Evolutionary conservation across 2,329 filamentous ascomycete genomes (phyloP), one percentile per base, ranked within the genome.

Genomic region (Bipolaris sorokiniana): DNA sequence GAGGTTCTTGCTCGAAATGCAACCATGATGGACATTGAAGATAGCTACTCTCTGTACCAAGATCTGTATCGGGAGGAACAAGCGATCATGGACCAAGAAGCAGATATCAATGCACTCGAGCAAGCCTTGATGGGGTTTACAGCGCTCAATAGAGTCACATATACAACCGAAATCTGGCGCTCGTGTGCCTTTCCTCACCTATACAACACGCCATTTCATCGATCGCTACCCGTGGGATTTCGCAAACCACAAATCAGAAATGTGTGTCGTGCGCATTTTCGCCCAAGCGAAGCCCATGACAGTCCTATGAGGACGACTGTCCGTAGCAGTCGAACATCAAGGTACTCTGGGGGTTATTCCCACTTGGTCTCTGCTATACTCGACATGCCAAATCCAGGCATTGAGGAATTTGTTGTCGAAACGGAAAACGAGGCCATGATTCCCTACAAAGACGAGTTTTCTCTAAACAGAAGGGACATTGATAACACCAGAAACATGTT

Each of bases 141-240:
- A 0, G 66, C 64, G 2, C 62, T 82, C 2, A 68, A 54, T 33
- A 72, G 70, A 41, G 62, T 82, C 7, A 78, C 68, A 0, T 54
- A 82, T 11, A 80, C 79, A 3, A 75, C 74, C 6, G 75, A 77
- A 1, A 66, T 77, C 0, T 79, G 81, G 58, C 77, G 77, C 0
- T 63, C 63, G 10, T 63, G 67, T 41, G 54, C 74, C 0, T 72
- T 74, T n/a, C 47, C 54, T 0, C 79, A 79, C 0, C 54, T 73
- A 0, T 81, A 81, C 48, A 58, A 77, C 18, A 81, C 79, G 0
- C 79, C 79, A 1, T 78, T 77, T 64, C 77, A 79, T 28, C 77
- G 78, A 5, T 69, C 72, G 2, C 73, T 81, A 11, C 77, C 78
- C 0, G 45, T 56, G 1, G 75, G 76, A 3, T 78, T 81, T 36